Conservation (phyloP, 164 flowering plant species). For the Nymphaea colorata region DNA sequence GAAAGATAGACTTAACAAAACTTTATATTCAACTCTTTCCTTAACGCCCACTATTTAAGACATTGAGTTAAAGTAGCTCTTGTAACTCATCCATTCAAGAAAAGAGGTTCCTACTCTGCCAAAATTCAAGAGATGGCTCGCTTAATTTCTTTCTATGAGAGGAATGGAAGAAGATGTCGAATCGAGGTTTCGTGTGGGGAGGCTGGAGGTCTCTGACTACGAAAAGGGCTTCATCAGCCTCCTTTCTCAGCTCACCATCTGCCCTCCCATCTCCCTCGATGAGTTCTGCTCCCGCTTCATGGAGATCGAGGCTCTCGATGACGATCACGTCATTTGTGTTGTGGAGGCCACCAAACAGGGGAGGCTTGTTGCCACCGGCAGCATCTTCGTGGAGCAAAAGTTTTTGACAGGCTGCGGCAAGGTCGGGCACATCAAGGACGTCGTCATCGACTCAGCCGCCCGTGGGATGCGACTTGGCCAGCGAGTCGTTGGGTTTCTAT, state of each 20-base stretch:
- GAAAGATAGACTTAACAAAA: too few species aligned
- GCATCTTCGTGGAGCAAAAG: conserved; percentile 71
- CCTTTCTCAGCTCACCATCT: conserved; percentile 50
- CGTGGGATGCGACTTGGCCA: conserved; percentile 70
- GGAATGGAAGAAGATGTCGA: neutral
- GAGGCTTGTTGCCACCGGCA: conserved; percentile 67
- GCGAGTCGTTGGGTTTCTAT: conserved; percentile 41
- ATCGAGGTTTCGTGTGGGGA: conserved; percentile 24
- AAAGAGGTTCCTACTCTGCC: too few species aligned
- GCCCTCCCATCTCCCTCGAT: conserved; percentile 49
- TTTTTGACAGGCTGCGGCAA: conserved; percentile 72
- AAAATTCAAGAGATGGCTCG: too few species aligned
- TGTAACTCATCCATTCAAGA: too few species aligned
- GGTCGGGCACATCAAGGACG: conserved; percentile 88
- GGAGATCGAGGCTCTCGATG: conserved; percentile 45
- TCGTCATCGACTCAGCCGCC: conserved; percentile 60
- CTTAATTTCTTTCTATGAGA: too few species aligned
- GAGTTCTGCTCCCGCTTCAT: conserved; percentile 50
- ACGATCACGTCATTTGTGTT: conserved; percentile 62
- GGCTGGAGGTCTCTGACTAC: conserved; percentile 51
- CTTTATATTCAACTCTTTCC: too few species aligned
- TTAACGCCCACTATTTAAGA: too few species aligned
- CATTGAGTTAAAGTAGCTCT: too few species aligned
- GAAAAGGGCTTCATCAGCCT: conserved; percentile 65
- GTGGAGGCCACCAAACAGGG: conserved; percentile 45